A percentile compares a stretch with the other conserved stretches of the same genome.
Conservation (phyloP, 1,284 basidiomycete species). For the Kwoniella shivajii region DNA sequence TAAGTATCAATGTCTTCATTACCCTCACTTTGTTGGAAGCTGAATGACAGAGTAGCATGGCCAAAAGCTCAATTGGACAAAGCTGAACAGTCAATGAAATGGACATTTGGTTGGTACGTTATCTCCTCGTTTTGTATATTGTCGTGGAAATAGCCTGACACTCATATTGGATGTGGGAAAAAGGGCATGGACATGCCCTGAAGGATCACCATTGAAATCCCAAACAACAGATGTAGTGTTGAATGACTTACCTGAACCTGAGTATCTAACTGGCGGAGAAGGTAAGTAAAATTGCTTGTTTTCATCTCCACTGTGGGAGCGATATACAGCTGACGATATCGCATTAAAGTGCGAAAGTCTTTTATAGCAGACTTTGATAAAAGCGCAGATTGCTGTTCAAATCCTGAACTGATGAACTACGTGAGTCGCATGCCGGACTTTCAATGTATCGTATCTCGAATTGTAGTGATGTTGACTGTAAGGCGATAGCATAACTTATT, state of each 20-base stretch:
- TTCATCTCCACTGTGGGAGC: not conserved
- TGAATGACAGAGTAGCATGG: conserved; percentile 27
- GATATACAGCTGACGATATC: not conserved
- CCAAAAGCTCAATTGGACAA: conserved; percentile 30
- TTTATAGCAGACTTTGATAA: conserved; percentile 46
- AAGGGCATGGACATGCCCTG: conserved; percentile 45
- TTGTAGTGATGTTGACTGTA: too few relatives aligned
- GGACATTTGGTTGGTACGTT: conserved; percentile 42
- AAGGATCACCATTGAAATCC: conserved; percentile 34
- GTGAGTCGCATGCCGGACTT: conserved; percentile 18
- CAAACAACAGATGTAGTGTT: conserved; percentile 32
- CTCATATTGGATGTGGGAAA: not conserved
- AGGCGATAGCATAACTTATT: conserved; percentile 29
- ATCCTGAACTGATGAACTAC: conserved; percentile 38
- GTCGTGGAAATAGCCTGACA: too few relatives aligned
- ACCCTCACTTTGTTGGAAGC: not conserved
- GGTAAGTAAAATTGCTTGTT: not conserved
- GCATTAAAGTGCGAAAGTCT: conserved; percentile 9
- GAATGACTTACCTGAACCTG: conserved; percentile 29
- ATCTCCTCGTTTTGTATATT: not conserved
- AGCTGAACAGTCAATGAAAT: conserved; percentile 36
- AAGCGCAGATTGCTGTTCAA: conserved; percentile 42
- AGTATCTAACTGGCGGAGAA: not conserved
- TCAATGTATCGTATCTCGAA: too few relatives aligned
- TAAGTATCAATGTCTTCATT: conserved; percentile 8